Evolutionary conservation across 1,284 basidiomycete species (phyloP).

Genomic region (Amylostereum chailletii): DNA sequence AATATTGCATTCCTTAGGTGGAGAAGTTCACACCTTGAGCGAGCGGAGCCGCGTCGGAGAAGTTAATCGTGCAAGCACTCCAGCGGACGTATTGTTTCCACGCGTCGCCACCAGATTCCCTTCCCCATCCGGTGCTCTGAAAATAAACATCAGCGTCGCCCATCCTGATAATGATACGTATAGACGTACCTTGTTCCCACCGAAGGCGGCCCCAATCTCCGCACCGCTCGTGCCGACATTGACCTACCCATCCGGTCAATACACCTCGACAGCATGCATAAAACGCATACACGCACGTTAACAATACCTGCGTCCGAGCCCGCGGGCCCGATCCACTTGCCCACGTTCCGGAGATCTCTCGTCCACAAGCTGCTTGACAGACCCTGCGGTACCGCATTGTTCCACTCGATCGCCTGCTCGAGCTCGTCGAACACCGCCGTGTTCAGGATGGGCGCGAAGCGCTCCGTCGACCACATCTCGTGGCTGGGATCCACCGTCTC

Average conservation of each 20-base stretch:
- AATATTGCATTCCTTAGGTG: constrained; percentile 19
- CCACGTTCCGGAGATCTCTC: constrained; percentile 70
- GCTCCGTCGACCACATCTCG: constrained; percentile 72
- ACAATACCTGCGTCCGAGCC: constrained; percentile 85
- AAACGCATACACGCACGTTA: constrained; percentile 43
- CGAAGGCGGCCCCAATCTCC: constrained; percentile 88
- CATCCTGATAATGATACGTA: background rate
- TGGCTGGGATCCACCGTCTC: constrained; percentile 42
- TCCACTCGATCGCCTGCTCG: constrained; percentile 87
- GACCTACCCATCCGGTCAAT: constrained; percentile 38
- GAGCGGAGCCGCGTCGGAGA: constrained; percentile 78
- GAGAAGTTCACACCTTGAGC: constrained; percentile 89
- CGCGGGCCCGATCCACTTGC: constrained; percentile 85
- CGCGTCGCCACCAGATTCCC: constrained; percentile 92
- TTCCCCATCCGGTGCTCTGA: constrained; percentile 86
- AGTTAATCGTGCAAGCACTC: constrained; percentile 91
- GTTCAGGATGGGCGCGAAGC: constrained; percentile 82
- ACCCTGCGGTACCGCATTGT: constrained; percentile 89
- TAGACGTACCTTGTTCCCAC: constrained; percentile 78
- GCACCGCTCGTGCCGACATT: constrained; percentile 93
- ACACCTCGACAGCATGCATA: background rate
- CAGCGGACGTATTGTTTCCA: constrained; percentile 93
- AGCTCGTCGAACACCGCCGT: constrained; percentile 86
- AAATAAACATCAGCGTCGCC: constrained; percentile 6
- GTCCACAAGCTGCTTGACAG: constrained; percentile 91